Conservation (phyloP, 441 rosid genomes). For the Adansonia rubrostipa region DNA sequence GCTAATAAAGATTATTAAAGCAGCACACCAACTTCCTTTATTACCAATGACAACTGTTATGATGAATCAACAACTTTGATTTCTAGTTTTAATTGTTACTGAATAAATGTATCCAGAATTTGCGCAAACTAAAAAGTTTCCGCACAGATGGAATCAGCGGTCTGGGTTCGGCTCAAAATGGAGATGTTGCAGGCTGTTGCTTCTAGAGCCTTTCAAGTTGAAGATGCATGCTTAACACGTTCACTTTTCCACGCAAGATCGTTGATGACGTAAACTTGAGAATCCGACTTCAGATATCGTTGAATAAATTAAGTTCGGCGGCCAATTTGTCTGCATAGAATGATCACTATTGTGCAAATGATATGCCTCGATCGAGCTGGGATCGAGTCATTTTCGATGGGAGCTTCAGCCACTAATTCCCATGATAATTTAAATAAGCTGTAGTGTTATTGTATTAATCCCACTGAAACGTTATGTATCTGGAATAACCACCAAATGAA, state of each 20-base stretch:
- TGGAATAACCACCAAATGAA: not conserved
- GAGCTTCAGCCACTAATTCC: slow-evolving; percentile 32
- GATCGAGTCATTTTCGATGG: slow-evolving; percentile 29
- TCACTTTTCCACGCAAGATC: slow-evolving; percentile 37
- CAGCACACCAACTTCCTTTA: slow-evolving; percentile 30
- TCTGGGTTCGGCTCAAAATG: slow-evolving; percentile 8
- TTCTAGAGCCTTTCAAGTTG: slow-evolving; percentile 35
- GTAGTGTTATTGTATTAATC: slow-evolving; percentile 28
- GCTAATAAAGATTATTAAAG: slow-evolving; percentile 17
- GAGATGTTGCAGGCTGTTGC: slow-evolving; percentile 34
- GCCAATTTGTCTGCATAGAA: slow-evolving; percentile 36
- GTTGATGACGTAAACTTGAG: slow-evolving; percentile 40
- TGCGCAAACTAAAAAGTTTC: not conserved
- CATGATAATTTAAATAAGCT: slow-evolving; percentile 28
- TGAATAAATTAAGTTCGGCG: slow-evolving; percentile 8
- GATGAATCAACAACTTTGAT: slow-evolving; percentile 24
- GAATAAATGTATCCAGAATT: not conserved
- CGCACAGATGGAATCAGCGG: slow-evolving; percentile 28
- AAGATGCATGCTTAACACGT: slow-evolving; percentile 29
- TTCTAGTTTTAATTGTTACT: not conserved
- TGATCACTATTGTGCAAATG: slow-evolving; percentile 26
- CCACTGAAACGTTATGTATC: slow-evolving; percentile 12
- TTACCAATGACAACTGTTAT: slow-evolving; percentile 15
- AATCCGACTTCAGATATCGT: slow-evolving; percentile 21
- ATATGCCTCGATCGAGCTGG: slow-evolving; percentile 42